These are phyloP conservation scores for Gleditsia sinensis DNA, from an alignment of 306 rosid species.

Conservation along the genomic window DNA sequence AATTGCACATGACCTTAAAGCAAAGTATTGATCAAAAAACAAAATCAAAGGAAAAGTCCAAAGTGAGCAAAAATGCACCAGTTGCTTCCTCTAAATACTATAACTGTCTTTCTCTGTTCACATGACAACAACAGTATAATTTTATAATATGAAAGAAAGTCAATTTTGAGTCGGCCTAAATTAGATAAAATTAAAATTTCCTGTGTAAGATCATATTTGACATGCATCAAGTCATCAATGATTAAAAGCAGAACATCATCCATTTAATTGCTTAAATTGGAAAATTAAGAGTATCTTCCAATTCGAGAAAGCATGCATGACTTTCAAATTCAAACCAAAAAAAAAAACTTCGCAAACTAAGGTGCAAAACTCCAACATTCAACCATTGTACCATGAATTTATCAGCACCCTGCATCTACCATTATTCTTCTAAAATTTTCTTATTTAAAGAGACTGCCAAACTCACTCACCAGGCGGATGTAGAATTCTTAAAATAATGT, in stretches of 20 bases:
- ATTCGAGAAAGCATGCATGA: slow-evolving; percentile 2
- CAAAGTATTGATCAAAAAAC: background rate
- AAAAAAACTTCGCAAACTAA: background rate
- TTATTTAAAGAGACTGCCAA: background rate
- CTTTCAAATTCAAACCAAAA: background rate
- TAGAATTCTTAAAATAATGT: background rate
- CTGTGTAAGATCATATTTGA: background rate
- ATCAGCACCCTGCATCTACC: background rate
- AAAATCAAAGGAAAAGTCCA: background rate
- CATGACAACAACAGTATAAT: background rate
- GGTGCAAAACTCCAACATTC: background rate
- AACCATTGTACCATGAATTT: background rate
- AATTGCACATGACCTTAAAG: slow-evolving; percentile 16
- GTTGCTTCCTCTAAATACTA: background rate
- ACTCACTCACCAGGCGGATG: slow-evolving; percentile 15
- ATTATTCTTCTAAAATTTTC: background rate
- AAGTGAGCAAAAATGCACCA: background rate
- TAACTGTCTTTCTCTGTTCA: slow-evolving; percentile 16
- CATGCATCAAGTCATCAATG: background rate
- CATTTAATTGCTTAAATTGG: slow-evolving; percentile 16
- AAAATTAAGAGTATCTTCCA: slow-evolving; percentile 2
- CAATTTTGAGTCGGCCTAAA: background rate
- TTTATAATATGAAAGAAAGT: slow-evolving; percentile 22
- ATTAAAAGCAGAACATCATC: slow-evolving; percentile 11
- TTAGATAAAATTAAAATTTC: slow-evolving; percentile 1